phyloP scores from a whole-genome alignment of 768 basidiomycete genomes.

The Crassisporium funariophilum region DNA sequence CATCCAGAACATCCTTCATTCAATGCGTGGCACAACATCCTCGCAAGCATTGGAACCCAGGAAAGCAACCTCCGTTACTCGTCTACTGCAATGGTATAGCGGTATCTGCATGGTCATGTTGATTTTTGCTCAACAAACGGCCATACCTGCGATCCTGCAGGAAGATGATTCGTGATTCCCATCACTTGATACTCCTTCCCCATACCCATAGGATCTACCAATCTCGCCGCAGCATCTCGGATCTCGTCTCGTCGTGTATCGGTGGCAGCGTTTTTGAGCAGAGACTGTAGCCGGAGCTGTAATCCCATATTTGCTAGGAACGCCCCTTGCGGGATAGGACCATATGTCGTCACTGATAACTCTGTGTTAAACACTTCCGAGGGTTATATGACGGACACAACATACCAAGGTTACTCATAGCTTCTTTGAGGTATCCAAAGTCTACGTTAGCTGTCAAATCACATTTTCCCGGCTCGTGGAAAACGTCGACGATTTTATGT shows the following conservation, averaged over 20 bases:
- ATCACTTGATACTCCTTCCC: slow-evolving; percentile 85
- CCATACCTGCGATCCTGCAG: slow-evolving; percentile 25
- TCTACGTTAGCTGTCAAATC: slow-evolving; percentile 98
- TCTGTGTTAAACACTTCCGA: not conserved
- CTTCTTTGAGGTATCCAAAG: slow-evolving; percentile 85
- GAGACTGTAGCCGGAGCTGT: slow-evolving; percentile 58
- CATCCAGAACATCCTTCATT: too few species aligned
- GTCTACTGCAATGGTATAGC: too few species aligned
- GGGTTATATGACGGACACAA: slow-evolving; percentile 3
- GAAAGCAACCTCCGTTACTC: too few species aligned
- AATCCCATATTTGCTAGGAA: slow-evolving; percentile 87
- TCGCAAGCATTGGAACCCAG: too few species aligned
- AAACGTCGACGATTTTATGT: slow-evolving; percentile 84
- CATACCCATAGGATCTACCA: slow-evolving; percentile 86
- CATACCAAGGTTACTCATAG: slow-evolving; percentile 66
- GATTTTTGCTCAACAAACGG: slow-evolving; percentile 32
- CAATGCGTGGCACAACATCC: too few species aligned
- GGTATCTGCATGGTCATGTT: not conserved
- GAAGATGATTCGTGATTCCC: slow-evolving; percentile 45
- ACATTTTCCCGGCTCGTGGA: slow-evolving; percentile 81
- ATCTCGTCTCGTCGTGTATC: slow-evolving; percentile 58
- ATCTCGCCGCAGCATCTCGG: slow-evolving; percentile 58
- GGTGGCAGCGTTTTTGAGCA: slow-evolving; percentile 52
- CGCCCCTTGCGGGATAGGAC: slow-evolving; percentile 70
- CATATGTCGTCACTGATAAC: slow-evolving; percentile 47